Evolutionary conservation across 2,329 filamentous ascomycete genomes (phyloP).

Genomic region (Penicillium sp.): DNA sequence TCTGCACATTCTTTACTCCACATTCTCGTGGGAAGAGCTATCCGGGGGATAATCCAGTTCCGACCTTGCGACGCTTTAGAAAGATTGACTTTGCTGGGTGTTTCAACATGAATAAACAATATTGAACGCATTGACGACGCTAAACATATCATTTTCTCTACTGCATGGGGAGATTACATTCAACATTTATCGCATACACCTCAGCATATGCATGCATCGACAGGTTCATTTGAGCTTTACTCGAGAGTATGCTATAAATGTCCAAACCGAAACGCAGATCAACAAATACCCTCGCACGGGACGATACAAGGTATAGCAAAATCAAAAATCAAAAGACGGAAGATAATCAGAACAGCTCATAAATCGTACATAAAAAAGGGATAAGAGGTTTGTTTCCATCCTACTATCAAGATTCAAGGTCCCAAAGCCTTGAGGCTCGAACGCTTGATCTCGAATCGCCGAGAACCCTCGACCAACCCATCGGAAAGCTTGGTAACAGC

Average conservation of each 20-base stretch:
- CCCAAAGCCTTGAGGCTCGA: neutral
- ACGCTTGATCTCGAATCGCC: conserved; percentile 57
- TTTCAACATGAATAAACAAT: too few species aligned
- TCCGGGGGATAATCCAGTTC: neutral
- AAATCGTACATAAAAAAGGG: conserved; percentile 6
- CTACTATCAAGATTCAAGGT: neutral
- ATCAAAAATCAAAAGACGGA: neutral
- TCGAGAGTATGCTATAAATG: neutral
- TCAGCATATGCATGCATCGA: too few species aligned
- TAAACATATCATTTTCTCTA: too few species aligned
- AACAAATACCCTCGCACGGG: neutral
- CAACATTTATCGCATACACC: too few species aligned
- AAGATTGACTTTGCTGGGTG: conserved; percentile 7
- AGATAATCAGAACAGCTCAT: neutral
- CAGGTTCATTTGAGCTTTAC: neutral
- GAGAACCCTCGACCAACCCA: conserved; percentile 78
- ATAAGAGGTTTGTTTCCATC: neutral
- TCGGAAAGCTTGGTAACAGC: conserved; percentile 72
- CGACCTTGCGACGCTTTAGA: conserved; percentile 11
- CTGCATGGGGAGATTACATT: too few species aligned
- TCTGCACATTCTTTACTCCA: conserved; percentile 2
- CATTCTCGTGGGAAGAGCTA: conserved; percentile 13
- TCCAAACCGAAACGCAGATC: neutral
- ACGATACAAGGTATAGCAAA: neutral
- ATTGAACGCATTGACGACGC: too few species aligned